Percentiles rank a stretch among this genome's conserved stretches.
Evolutionary conservation across 139 green algal species (phyloP).

Genomic region (Raphidocelis subcapitata): DNA sequence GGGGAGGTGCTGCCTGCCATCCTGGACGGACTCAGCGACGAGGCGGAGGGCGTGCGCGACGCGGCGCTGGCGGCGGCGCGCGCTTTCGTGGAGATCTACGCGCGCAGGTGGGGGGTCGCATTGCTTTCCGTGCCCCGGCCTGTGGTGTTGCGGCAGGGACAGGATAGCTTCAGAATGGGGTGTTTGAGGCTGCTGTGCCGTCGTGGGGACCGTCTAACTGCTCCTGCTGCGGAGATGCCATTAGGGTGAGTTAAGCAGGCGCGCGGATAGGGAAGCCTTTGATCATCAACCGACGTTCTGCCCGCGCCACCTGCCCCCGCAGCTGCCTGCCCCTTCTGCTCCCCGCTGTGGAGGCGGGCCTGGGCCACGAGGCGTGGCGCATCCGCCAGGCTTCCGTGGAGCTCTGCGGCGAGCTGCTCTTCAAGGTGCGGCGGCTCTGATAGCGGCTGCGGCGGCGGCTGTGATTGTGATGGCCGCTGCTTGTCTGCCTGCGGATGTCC

Average conservation of each 20-base stretch:
- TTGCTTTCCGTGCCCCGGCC: no score
- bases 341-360: constrained; percentile 89
- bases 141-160: no score
- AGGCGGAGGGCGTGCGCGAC: constrained; percentile 92
- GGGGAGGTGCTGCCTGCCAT: constrained; percentile 78
- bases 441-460: neutral
- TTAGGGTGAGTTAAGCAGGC: no score
- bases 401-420: constrained; percentile 95
- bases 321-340: constrained; percentile 83
- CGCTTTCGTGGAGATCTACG: constrained; percentile 58
- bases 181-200: no score
- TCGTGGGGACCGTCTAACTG: no score
- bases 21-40: constrained; percentile 91
- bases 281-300: no score
- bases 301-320: constrained; percentile 16
- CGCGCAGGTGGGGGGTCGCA: constrained; percentile 6
- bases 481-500: no score
- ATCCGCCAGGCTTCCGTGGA: constrained; percentile 94
- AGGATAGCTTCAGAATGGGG: no score
- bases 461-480: neutral
- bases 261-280: no score
- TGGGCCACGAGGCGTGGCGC: constrained; percentile 88
- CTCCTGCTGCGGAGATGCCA: no score
- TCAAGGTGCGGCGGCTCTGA: constrained; percentile 69
- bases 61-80: constrained; percentile 79